phyloP scores from a whole-genome alignment of 1,284 basidiomycete species.

The Ceratobasidium sp. region DNA sequence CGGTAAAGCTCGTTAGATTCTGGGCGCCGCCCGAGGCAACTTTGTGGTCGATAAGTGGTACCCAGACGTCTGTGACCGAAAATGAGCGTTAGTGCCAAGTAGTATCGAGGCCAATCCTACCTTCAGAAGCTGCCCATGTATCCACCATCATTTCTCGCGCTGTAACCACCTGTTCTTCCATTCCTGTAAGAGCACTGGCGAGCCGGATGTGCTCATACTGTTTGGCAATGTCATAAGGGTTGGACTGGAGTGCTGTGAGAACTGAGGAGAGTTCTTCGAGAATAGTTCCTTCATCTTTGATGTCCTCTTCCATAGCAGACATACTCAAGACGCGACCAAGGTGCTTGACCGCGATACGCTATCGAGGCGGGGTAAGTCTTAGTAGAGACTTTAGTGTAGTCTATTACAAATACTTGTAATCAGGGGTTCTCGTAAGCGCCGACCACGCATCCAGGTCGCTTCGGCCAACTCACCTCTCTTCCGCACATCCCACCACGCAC shows the following conservation, averaged over 20 bases:
- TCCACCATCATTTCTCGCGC: conserved; percentile 76
- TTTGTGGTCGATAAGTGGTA: conserved; percentile 49
- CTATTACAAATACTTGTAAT: conserved; percentile 40
- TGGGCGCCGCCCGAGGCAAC: conserved; percentile 56
- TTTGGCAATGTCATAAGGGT: conserved; percentile 70
- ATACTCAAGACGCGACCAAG: conserved; percentile 1
- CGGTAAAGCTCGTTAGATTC: conserved; percentile 64
- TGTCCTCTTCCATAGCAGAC: conserved; percentile 47
- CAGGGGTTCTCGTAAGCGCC: conserved; percentile 31
- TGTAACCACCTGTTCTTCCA: conserved; percentile 69
- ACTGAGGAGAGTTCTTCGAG: conserved; percentile 73
- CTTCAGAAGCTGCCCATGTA: conserved; percentile 74
- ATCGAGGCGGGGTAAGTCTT: neutral
- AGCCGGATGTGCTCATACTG: conserved; percentile 76
- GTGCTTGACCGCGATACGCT: neutral
- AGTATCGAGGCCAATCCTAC: conserved; percentile 71
- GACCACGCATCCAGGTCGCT: conserved; percentile 7
- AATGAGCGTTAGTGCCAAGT: neutral
- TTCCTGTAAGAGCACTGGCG: conserved; percentile 64
- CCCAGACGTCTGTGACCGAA: conserved; percentile 49
- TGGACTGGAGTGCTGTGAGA: conserved; percentile 69
- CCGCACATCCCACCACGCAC: no score
- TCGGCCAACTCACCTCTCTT: conserved; percentile 24
- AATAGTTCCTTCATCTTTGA: conserved; percentile 34
- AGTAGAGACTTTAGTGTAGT: conserved; percentile 9